These are phyloP conservation scores for Hemisphaericaspora nanyangensis DNA, from an alignment of 805 yeast species.

Conservation along the genomic window DNA sequence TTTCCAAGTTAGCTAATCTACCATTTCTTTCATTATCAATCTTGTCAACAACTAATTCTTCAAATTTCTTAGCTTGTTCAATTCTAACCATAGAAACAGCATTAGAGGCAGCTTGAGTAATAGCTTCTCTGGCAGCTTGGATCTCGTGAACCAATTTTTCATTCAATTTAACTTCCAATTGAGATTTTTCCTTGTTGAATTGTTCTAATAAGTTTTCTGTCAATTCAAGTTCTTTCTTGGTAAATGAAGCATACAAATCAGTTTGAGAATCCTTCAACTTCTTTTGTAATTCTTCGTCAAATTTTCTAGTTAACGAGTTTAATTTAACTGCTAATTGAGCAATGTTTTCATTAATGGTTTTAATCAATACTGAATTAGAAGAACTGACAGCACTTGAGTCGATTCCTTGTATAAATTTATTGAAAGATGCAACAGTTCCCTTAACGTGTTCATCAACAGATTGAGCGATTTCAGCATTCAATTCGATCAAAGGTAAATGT, in stretches of 20 bases:
- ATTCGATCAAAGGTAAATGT: constrained; percentile 31
- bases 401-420: constrained; percentile 32
- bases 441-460: constrained; percentile 31
- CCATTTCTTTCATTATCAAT: constrained; percentile 58
- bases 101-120: constrained; percentile 70
- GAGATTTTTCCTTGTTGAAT: constrained; percentile 57
- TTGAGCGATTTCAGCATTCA: constrained; percentile 17
- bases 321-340: constrained; percentile 28
- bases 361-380: constrained; percentile 26
- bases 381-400: constrained; percentile 25
- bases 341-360: constrained; percentile 30
- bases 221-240: constrained; percentile 51
- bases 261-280: constrained; percentile 36
- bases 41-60: constrained; percentile 26
- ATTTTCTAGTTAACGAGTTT: constrained; percentile 27
- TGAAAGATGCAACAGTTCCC: constrained; percentile 35
- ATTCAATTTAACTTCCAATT: constrained; percentile 57
- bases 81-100: constrained; percentile 63
- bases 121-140: constrained; percentile 59
- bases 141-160: constrained; percentile 60
- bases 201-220: constrained; percentile 58
- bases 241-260: constrained; percentile 35
- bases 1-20: constrained; percentile 64
- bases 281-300: constrained; percentile 33
- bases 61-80: constrained; percentile 57